These are phyloP conservation scores for Vicia sativa DNA, from an alignment of 306 rosid species.

Conservation along the genomic window DNA sequence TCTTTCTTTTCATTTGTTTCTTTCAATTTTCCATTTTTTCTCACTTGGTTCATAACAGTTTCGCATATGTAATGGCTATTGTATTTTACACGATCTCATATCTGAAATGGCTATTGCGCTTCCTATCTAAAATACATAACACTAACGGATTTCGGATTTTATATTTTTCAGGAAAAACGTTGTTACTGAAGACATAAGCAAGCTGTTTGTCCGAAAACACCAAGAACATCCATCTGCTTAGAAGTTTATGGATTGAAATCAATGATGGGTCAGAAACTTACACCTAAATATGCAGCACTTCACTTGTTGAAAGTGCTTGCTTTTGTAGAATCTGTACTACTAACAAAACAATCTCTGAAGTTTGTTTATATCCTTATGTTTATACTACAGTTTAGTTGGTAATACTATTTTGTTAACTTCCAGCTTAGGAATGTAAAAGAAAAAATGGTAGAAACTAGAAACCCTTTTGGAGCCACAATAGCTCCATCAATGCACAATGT, in stretches of 20 bases:
- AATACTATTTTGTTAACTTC: conserved; percentile 14
- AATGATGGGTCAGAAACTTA: conserved; percentile 34
- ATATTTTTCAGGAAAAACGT: conserved; percentile 74
- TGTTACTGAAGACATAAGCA: conserved; percentile 91
- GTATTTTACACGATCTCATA: conserved; percentile 28
- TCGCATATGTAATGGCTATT: no score
- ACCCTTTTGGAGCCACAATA: not conserved
- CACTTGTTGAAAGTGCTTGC: conserved; percentile 30
- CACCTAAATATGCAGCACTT: conserved; percentile 25
- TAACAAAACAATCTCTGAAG: conserved; percentile 16
- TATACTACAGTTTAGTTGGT: conserved; percentile 17
- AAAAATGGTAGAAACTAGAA: conserved; percentile 28
- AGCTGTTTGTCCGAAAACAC: conserved; percentile 78
- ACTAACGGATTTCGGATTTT: conserved; percentile 36
- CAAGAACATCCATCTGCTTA: conserved; percentile 46
- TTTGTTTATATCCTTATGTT: conserved; percentile 37
- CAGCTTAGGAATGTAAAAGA: conserved; percentile 27
- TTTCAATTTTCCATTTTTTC: not conserved
- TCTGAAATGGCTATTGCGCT: conserved; percentile 13
- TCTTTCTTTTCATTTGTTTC: not conserved
- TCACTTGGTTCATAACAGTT: not conserved
- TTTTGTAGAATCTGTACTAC: conserved; percentile 40
- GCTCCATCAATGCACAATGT: no score
- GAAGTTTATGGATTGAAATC: conserved; percentile 26
- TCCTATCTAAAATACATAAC: not conserved